These are phyloP conservation scores for Chenopodium quinoa DNA, from an alignment of 148 eudicot genomes.

Conservation along the genomic window DNA sequence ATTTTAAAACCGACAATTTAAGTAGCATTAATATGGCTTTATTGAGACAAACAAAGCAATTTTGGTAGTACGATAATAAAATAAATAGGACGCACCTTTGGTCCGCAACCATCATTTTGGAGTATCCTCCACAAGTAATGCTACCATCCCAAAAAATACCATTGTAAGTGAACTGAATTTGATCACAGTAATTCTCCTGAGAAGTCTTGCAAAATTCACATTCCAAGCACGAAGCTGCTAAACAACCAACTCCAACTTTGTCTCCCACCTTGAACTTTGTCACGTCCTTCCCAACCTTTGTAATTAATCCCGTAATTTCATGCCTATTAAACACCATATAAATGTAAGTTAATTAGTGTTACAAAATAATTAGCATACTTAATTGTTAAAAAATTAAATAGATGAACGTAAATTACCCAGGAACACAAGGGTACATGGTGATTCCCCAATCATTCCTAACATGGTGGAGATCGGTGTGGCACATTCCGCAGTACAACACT, in stretches of 20 bases:
- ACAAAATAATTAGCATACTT: neutral
- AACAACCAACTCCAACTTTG: constrained; percentile 79
- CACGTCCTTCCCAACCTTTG: constrained; percentile 78
- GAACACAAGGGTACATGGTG: constrained; percentile 90
- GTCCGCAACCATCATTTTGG: constrained; percentile 81
- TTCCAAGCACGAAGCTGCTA: constrained; percentile 77
- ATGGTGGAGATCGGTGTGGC: constrained; percentile 86
- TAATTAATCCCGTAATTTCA: constrained; percentile 80
- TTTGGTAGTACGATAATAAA: no score
- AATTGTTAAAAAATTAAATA: neutral
- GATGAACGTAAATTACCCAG: constrained; percentile 55
- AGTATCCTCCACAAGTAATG: constrained; percentile 93
- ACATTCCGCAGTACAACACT: constrained; percentile 78
- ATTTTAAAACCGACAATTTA: no score
- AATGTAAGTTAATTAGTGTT: neutral
- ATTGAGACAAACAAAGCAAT: no score
- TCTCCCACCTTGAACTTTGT: constrained; percentile 67
- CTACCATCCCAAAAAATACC: constrained; percentile 96
- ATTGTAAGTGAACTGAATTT: constrained; percentile 68
- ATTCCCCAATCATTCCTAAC: constrained; percentile 79
- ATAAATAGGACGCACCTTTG: constrained; percentile 46
- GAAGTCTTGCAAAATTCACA: constrained; percentile 72
- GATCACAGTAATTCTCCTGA: constrained; percentile 79
- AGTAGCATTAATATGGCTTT: no score
- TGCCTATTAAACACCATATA: constrained; percentile 41